Percentiles rank a stretch among this genome's conserved stretches.
Conservation (phyloP, 306 rosid genomes). For the Argentina anserina region DNA sequence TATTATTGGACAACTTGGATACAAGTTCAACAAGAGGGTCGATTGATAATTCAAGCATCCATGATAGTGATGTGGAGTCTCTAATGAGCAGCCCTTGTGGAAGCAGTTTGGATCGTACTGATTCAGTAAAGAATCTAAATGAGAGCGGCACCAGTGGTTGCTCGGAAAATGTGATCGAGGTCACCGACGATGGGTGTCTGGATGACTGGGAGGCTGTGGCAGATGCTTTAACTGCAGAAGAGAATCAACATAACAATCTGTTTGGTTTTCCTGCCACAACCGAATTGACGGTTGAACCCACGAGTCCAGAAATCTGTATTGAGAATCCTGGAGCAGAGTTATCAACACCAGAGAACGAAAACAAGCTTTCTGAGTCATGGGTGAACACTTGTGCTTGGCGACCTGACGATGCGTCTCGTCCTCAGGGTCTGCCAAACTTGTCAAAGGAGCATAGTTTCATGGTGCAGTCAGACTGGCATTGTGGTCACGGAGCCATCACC, state of each 20-base stretch:
- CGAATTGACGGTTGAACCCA: slow-evolving; percentile 10
- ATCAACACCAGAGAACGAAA: slow-evolving; percentile 15
- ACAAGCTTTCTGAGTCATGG: slow-evolving; percentile 20
- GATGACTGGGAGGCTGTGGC: slow-evolving; percentile 69
- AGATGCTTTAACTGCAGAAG: slow-evolving; percentile 45
- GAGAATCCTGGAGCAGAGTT: slow-evolving; percentile 16
- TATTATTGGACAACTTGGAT: slow-evolving; percentile 29
- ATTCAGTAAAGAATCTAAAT: slow-evolving; percentile 28
- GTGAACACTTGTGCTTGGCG: slow-evolving; percentile 43
- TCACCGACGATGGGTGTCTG: slow-evolving; percentile 45
- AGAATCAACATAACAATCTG: slow-evolving; percentile 10
- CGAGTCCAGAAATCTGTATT: not conserved
- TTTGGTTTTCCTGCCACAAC: slow-evolving; percentile 22
- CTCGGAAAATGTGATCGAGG: slow-evolving; percentile 35
- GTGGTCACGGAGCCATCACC: slow-evolving; percentile 29
- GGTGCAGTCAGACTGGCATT: slow-evolving; percentile 33
- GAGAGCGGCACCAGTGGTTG: slow-evolving; percentile 20
- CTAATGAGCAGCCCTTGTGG: slow-evolving; percentile 18
- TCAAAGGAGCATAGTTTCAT: slow-evolving; percentile 36
- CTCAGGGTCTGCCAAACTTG: slow-evolving; percentile 45
- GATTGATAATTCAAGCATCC: slow-evolving; percentile 26
- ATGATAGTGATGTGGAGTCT: slow-evolving; percentile 29
- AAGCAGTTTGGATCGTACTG: slow-evolving; percentile 28
- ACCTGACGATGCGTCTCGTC: slow-evolving; percentile 50
- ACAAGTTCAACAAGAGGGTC: slow-evolving; percentile 31